These are phyloP conservation scores for Dactylella cylindrospora DNA, from an alignment of 2,329 filamentous ascomycete genomes.

Conservation along the genomic window DNA sequence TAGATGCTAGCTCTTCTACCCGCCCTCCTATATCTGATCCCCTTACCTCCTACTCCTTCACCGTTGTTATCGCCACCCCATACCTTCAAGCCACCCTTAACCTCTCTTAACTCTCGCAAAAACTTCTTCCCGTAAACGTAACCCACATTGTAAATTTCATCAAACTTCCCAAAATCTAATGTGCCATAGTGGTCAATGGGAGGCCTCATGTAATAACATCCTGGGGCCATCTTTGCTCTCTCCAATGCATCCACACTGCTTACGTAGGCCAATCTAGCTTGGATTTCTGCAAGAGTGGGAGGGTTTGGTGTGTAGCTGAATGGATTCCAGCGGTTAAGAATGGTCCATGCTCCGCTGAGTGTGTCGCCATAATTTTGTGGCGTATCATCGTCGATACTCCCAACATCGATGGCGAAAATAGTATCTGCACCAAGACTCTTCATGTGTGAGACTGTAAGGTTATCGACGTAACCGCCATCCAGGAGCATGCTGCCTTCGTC, in stretches of 20 bases:
- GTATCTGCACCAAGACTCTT: slow-evolving; percentile 88
- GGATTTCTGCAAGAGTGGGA: slow-evolving; percentile 91
- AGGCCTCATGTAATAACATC: slow-evolving; percentile 94
- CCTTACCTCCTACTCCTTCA: slow-evolving; percentile 45
- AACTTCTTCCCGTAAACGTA: slow-evolving; percentile 83
- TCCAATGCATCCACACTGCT: slow-evolving; percentile 92
- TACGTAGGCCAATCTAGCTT: slow-evolving; percentile 90
- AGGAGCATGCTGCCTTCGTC: slow-evolving; percentile 96
- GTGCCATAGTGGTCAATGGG: slow-evolving; percentile 93
- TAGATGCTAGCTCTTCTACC: slow-evolving; percentile 49
- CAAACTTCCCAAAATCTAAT: slow-evolving; percentile 94
- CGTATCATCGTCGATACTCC: slow-evolving; percentile 84
- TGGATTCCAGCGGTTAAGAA: slow-evolving; percentile 94
- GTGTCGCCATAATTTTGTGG: slow-evolving; percentile 93
- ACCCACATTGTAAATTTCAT: slow-evolving; percentile 90
- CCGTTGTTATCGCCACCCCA: slow-evolving; percentile 54
- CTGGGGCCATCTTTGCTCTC: slow-evolving; percentile 83
- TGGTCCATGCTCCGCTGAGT: slow-evolving; percentile 90
- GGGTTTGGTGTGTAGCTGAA: slow-evolving; percentile 87
- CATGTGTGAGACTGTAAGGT: slow-evolving; percentile 96
- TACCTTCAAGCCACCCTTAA: slow-evolving; percentile 69
- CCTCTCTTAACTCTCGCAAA: slow-evolving; percentile 70
- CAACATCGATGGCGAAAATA: slow-evolving; percentile 95
- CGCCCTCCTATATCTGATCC: slow-evolving; percentile 54
- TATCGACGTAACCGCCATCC: slow-evolving; percentile 96